phyloP scores from a whole-genome alignment of 352 stramenopile genomes.

The Globisporangium acanthophoron region DNA sequence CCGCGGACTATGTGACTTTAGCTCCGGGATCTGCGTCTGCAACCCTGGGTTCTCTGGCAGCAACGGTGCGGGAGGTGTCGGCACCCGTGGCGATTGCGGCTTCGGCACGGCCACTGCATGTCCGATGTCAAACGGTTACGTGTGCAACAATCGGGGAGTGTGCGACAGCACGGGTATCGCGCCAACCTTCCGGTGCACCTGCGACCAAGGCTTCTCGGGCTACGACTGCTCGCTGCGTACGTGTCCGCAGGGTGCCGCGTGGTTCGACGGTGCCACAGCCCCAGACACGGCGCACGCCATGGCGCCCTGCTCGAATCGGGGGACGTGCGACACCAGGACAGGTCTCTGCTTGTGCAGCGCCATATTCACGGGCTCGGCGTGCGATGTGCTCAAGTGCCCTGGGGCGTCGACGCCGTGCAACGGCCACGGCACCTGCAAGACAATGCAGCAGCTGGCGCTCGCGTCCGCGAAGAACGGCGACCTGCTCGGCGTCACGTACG shows the following conservation, averaged over 20 bases:
- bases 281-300: slow-evolving; percentile 44
- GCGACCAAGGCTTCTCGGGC: slow-evolving; percentile 50
- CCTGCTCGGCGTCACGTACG: slow-evolving; percentile 52
- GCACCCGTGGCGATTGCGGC: slow-evolving; percentile 47
- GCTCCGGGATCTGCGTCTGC: slow-evolving; percentile 69
- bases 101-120: slow-evolving; percentile 23
- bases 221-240: slow-evolving; percentile 49
- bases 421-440: slow-evolving; percentile 66
- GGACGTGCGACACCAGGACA: slow-evolving; percentile 41
- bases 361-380: slow-evolving; percentile 78
- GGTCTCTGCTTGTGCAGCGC: slow-evolving; percentile 57
- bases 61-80: slow-evolving; percentile 31
- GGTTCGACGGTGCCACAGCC: slow-evolving; percentile 60
- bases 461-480: slow-evolving; percentile 33
- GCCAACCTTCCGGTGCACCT: slow-evolving; percentile 51
- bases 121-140: slow-evolving; percentile 23
- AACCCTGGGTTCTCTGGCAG: slow-evolving; percentile 49
- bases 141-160: slow-evolving; percentile 38
- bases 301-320: slow-evolving; percentile 46
- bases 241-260: slow-evolving; percentile 47
- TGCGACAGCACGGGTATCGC: slow-evolving; percentile 26
- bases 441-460: slow-evolving; percentile 59
- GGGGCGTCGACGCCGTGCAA: slow-evolving; percentile 37
- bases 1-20: slow-evolving; percentile 52
- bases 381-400: slow-evolving; percentile 56